Evolutionary conservation across 176 grass and related monocot species (phyloP).

Genomic region (Musa troglodytarum): DNA sequence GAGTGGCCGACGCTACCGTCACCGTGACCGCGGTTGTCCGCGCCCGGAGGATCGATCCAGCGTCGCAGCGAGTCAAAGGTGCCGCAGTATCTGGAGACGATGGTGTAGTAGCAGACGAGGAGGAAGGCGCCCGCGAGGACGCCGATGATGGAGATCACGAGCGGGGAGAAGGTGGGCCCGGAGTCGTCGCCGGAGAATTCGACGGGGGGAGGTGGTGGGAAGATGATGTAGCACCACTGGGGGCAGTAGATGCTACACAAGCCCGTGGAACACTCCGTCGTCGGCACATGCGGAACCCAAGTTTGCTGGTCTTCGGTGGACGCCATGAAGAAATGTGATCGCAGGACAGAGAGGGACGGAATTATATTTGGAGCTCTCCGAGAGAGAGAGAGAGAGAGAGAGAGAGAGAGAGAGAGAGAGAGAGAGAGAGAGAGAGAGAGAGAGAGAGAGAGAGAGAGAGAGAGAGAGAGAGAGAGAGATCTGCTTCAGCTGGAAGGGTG

Average conservation of each 20-base stretch:
- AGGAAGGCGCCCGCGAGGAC: slow-evolving; percentile 79
- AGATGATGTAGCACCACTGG: slow-evolving; percentile 96
- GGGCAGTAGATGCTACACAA: slow-evolving; percentile 88
- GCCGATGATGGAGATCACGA: slow-evolving; percentile 97
- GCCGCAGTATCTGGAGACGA: slow-evolving; percentile 85
- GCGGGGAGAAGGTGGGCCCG: slow-evolving; percentile 58
- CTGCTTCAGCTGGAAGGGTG: background rate
- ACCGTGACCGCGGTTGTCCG: background rate
- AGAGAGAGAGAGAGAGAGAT: background rate
- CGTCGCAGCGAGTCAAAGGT: slow-evolving; percentile 42
- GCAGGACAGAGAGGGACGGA: too few relatives aligned
- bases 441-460: background rate
- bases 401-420: too few relatives aligned
- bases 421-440: too few relatives aligned
- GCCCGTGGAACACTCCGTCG: slow-evolving; percentile 79
- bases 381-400: too few relatives aligned
- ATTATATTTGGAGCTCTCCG: background rate
- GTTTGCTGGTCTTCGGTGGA: slow-evolving; percentile 36
- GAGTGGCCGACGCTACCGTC: slow-evolving; percentile 11
- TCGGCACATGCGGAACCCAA: slow-evolving; percentile 71
- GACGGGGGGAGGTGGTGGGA: slow-evolving; percentile 75
- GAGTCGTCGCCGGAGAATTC: slow-evolving; percentile 51
- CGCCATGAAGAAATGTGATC: slow-evolving; percentile 15
- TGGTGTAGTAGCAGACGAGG: slow-evolving; percentile 85
- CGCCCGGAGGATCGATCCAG: background rate